phyloP scores from a whole-genome alignment of 2,329 filamentous ascomycete species.

The Cordyceps javanica region DNA sequence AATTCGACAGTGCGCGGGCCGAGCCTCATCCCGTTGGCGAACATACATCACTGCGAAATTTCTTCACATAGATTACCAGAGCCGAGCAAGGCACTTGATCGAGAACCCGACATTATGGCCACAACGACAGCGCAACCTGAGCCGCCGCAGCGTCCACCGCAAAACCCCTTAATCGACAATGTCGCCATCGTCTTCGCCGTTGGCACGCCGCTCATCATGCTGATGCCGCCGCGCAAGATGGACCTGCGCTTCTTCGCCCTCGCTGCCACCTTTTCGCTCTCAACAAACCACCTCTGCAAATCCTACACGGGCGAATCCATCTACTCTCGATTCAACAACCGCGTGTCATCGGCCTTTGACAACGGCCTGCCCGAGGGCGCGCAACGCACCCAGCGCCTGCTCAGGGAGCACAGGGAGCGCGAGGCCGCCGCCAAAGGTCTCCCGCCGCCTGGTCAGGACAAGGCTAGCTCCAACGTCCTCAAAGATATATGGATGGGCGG shows the following conservation, averaged over 20 bases:
- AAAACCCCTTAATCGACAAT: slow-evolving; percentile 38
- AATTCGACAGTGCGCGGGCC: background rate
- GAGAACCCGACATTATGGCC: background rate
- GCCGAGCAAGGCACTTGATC: background rate
- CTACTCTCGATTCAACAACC: slow-evolving; percentile 38
- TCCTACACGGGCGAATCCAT: slow-evolving; percentile 52
- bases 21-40: background rate
- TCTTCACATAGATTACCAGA: background rate
- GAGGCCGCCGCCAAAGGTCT: slow-evolving; percentile 24
- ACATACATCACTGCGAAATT: background rate
- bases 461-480: slow-evolving; percentile 29
- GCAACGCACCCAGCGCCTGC: slow-evolving; percentile 38
- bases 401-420: slow-evolving; percentile 40
- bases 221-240: slow-evolving; percentile 45
- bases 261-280: slow-evolving; percentile 43
- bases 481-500: slow-evolving; percentile 53
- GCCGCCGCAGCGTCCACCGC: slow-evolving; percentile 22
- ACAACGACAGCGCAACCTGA: slow-evolving; percentile 4
- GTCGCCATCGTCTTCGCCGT: slow-evolving; percentile 42
- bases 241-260: slow-evolving; percentile 47
- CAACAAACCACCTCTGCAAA: slow-evolving; percentile 48
- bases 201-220: slow-evolving; percentile 40
- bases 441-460: slow-evolving; percentile 17
- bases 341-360: slow-evolving; percentile 39
- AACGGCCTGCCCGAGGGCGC: slow-evolving; percentile 53